These are phyloP conservation scores for Lomentospora prolificans DNA, from an alignment of 2,329 filamentous ascomycete genomes.

Conservation along the genomic window DNA sequence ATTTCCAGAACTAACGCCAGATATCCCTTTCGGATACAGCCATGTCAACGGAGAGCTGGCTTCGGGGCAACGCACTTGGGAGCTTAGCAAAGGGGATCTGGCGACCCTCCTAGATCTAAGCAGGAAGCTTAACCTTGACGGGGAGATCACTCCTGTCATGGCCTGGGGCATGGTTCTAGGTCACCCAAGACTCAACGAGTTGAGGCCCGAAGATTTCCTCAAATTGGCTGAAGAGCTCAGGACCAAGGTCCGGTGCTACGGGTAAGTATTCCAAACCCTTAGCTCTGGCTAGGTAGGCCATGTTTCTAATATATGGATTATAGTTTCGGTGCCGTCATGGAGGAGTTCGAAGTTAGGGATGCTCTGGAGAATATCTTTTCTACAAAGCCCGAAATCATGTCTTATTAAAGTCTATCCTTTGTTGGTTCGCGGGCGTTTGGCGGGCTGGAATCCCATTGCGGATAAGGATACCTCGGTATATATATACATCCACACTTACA, in stretches of 20 bases:
- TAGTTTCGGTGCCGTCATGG: slow-evolving; percentile 55
- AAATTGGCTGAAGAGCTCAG: slow-evolving; percentile 63
- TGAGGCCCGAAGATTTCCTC: slow-evolving; percentile 60
- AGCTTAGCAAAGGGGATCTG: slow-evolving; percentile 67
- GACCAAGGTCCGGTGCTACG: slow-evolving; percentile 83
- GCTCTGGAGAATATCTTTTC: slow-evolving; percentile 63
- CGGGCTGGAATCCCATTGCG: background rate
- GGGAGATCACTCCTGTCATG: slow-evolving; percentile 92
- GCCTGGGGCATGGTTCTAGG: slow-evolving; percentile 75
- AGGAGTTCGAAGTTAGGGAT: slow-evolving; percentile 64
- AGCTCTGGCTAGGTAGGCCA: too few species aligned
- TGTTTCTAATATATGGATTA: background rate
- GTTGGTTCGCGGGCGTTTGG: background rate
- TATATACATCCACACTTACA: too few species aligned
- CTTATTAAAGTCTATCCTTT: background rate
- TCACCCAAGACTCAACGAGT: slow-evolving; percentile 57
- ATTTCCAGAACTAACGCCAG: slow-evolving; percentile 36
- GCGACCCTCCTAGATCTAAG: slow-evolving; percentile 77
- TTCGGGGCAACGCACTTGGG: slow-evolving; percentile 58
- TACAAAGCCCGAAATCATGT: slow-evolving; percentile 4
- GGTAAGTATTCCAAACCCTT: slow-evolving; percentile 46
- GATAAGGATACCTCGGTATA: background rate
- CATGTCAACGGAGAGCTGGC: slow-evolving; percentile 23
- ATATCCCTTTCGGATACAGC: slow-evolving; percentile 42
- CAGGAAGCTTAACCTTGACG: slow-evolving; percentile 70